A percentile compares a stretch with the other conserved stretches of the same genome.
These are phyloP conservation scores for Globisporangium middletonii DNA, from an alignment of 352 stramenopile species.

Conservation along the genomic window DNA sequence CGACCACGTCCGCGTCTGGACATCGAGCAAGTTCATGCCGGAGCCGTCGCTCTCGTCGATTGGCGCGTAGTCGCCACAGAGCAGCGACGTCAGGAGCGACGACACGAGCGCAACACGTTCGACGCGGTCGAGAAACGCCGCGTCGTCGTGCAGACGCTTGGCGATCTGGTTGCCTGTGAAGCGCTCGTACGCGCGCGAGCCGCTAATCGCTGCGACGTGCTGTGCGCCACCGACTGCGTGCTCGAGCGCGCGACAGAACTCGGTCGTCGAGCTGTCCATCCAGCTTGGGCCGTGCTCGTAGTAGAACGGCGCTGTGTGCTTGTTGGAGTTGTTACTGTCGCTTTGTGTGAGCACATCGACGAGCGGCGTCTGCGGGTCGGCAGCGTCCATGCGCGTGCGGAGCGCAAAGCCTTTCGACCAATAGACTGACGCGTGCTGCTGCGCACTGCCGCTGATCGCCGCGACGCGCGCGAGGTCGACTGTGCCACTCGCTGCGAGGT, in stretches of 20 bases:
- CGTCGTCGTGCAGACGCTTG: slow-evolving; percentile 43
- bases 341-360: slow-evolving; percentile 9
- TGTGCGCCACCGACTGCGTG: slow-evolving; percentile 43
- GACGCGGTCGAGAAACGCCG: slow-evolving; percentile 34
- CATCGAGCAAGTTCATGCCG: slow-evolving; percentile 82
- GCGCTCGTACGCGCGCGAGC: slow-evolving; percentile 72
- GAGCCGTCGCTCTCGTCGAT: slow-evolving; percentile 80
- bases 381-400: slow-evolving; percentile 22
- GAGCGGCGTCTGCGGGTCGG: slow-evolving; percentile 14
- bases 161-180: slow-evolving; percentile 83
- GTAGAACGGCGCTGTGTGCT: slow-evolving; percentile 26
- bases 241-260: slow-evolving; percentile 55
- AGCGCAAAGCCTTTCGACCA: slow-evolving; percentile 58
- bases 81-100: slow-evolving; percentile 69
- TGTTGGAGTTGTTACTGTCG: neutral
- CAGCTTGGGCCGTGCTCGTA: slow-evolving; percentile 68
- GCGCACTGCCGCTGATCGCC: slow-evolving; percentile 65
- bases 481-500: slow-evolving; percentile 22
- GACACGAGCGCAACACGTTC: slow-evolving; percentile 53
- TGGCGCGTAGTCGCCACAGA: slow-evolving; percentile 52
- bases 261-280: slow-evolving; percentile 79
- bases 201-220: slow-evolving; percentile 60
- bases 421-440: slow-evolving; percentile 81
- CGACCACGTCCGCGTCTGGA: slow-evolving; percentile 53
- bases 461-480: slow-evolving; percentile 42